Evolutionary conservation across 768 basidiomycete genomes (phyloP).

Genomic region (Cytidiella melzeri): DNA sequence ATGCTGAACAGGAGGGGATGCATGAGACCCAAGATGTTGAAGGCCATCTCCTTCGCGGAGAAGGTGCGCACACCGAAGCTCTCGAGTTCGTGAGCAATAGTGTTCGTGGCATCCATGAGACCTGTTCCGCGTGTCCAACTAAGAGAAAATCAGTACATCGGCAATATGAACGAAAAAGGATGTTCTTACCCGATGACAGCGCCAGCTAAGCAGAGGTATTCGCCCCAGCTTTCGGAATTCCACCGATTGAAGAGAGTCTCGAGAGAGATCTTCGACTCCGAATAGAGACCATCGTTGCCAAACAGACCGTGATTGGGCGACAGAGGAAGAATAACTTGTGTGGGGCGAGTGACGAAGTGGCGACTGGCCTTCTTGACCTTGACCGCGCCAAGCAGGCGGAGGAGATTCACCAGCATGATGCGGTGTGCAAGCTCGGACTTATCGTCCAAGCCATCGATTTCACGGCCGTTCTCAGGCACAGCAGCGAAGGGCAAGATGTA

Average conservation of each 20-base stretch:
- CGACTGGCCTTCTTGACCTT: slow-evolving; percentile 98
- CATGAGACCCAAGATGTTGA: slow-evolving; percentile 99
- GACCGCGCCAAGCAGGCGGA: slow-evolving; percentile 93
- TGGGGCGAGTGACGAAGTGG: slow-evolving; percentile 95
- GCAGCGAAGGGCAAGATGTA: slow-evolving; percentile 99
- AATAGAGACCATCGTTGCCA: slow-evolving; percentile 96
- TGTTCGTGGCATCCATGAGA: slow-evolving; percentile 92
- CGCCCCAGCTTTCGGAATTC: slow-evolving; percentile 98
- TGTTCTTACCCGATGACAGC: slow-evolving; percentile 88
- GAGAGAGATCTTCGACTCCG: slow-evolving; percentile 96
- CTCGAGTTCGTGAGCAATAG: slow-evolving; percentile 91
- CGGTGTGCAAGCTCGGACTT: slow-evolving; percentile 96
- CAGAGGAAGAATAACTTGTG: slow-evolving; percentile 95
- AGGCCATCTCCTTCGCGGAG: slow-evolving; percentile 99
- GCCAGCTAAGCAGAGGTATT: slow-evolving; percentile 95
- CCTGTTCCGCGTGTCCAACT: slow-evolving; percentile 99
- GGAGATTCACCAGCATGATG: slow-evolving; percentile 96
- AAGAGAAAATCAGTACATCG: slow-evolving; percentile 7
- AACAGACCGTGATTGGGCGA: slow-evolving; percentile 98
- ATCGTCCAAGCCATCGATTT: slow-evolving; percentile 96
- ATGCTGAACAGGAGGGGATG: slow-evolving; percentile 99
- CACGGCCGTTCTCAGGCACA: slow-evolving; percentile 96
- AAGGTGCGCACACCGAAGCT: slow-evolving; percentile 92
- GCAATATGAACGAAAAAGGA: slow-evolving; percentile 1
- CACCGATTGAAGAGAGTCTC: slow-evolving; percentile 98